Evolutionary conservation across 31 red algal species (phyloP), one percentile per base, ranked within the genome.

Genomic region (Pterothamnion heteromorphum): DNA sequence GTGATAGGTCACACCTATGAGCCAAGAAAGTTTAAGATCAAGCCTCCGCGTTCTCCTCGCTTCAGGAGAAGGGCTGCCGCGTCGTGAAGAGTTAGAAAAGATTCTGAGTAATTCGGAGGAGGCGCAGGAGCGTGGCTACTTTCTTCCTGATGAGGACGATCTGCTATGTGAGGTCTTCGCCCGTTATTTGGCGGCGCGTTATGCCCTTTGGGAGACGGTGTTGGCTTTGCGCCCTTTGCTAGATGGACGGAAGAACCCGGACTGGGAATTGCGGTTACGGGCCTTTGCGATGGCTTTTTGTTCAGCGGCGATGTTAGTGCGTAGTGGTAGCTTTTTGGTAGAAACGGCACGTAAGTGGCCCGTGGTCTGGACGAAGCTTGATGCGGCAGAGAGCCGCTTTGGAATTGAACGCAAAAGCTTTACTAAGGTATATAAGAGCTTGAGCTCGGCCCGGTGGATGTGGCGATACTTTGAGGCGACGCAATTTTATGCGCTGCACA

Each of bases 331-430:
- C 9, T 82, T 23, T 27, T 27, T 82, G n/a, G 31, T 82, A 18
- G 78, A 82, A 9, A 82, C 31, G 24, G 78, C 78, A 82, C 78
- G 78, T 28, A 18, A 82, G 14, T 27, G 31, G n/a, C 78, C 78
- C 5, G 78, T 82, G 78, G 31, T 82, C 78, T 82, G 78, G 78
- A 28, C 21, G 26, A 82, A 82, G 78, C 78, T 82, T 5, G 78
- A 82, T 27, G 78, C 21, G 78, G 9, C 5, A 27, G 78, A 82
- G 24, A 18, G 21, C 21, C 21, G 78, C n/a, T 82, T 27, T 82
- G 78, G 78, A 9, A 82, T 82, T 27, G 78, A 82, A 82, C 9
- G 78, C 21, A 82, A 82, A 27, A 82, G n/a, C 26, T 27, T 82
- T 27, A 82, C n/a, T 27, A 18, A 27, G 24, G n/a, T 82, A 21